Evolutionary conservation across 139 green algal genomes (phyloP).

Genomic region (Zygnema cylindricum): DNA sequence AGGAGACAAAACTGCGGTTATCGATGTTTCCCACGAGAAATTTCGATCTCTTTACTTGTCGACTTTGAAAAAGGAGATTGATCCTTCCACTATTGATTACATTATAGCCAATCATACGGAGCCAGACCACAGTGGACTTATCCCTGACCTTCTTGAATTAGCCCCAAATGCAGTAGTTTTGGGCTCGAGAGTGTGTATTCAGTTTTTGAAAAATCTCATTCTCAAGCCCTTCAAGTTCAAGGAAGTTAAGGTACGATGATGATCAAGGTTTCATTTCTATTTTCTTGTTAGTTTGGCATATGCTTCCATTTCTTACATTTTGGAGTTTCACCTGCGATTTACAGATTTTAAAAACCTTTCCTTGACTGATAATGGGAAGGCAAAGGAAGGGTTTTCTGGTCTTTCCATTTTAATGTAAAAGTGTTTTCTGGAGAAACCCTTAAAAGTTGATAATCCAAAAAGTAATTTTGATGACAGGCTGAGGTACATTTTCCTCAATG

Average conservation of each 20-base stretch:
- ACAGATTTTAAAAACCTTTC: too few relatives aligned
- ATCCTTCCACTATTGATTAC: slow-evolving; percentile 78
- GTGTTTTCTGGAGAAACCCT: too few relatives aligned
- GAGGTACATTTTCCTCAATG: too few relatives aligned
- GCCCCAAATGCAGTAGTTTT: slow-evolving; percentile 83
- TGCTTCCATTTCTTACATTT: too few relatives aligned
- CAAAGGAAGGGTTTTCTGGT: too few relatives aligned
- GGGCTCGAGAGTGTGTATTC: slow-evolving; percentile 82
- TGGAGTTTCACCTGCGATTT: too few relatives aligned
- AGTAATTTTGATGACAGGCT: too few relatives aligned
- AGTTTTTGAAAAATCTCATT: slow-evolving; percentile 68
- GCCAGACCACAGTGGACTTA: slow-evolving; percentile 90
- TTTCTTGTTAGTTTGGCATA: too few relatives aligned
- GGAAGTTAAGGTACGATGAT: slow-evolving; percentile 58
- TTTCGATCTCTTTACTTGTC: slow-evolving; percentile 88
- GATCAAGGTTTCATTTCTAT: too few relatives aligned
- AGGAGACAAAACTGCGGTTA: slow-evolving; percentile 86
- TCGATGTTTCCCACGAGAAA: slow-evolving; percentile 96
- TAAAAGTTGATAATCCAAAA: too few relatives aligned
- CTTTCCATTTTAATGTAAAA: too few relatives aligned
- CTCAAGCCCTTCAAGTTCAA: slow-evolving; percentile 62
- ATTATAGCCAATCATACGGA: slow-evolving; percentile 87
- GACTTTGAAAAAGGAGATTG: slow-evolving; percentile 59
- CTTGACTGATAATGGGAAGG: too few relatives aligned
- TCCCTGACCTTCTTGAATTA: slow-evolving; percentile 83